Base-by-base conservation (phyloP, 2,329 filamentous ascomycete genomes). In the Fonsecaea pugnacius region DNA sequence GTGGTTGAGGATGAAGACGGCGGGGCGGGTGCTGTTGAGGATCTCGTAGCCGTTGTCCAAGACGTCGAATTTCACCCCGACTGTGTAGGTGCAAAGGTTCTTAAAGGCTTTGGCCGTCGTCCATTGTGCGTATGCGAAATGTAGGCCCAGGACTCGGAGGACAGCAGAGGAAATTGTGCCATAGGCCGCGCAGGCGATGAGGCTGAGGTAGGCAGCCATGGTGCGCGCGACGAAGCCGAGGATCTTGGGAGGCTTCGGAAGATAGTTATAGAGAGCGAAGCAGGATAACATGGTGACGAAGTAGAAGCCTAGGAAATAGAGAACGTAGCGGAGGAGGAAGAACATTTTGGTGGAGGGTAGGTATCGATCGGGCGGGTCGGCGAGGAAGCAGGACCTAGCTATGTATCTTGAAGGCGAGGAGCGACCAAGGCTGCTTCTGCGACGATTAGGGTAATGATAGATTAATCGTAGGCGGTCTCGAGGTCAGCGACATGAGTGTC, bases 1-100 rank as follows among this genome's bases (percentile, higher is more conserved):
- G 80, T 99, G 95, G 79, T 98, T 98, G 46, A 90, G 91, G 71
- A 99, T 84, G 73, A 99, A 93, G 63, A 99, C 90, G 63, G 91
- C 93, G 0, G 95, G 95, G 58, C 94, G 86, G 32, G 82, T 82
- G 9, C 82, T 88, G 53, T 80, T 79, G 64, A 93, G 85, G 70
- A 88, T 75, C 69, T 87, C 78, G 65, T 87, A 73, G 12, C 93
- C 91, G 51, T 89, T 84, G 56, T 96, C 79, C 35, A 65, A 30
- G 67, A 83, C 78, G 46, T 85, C 83, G 75, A 98, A 97, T 64
- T 83, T 85, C 55, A 97, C 84, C 65, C 94, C 94, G 0, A 92
- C 92, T 54, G 86, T 84, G 52, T 84, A 77, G 70, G 83, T 83
- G 90, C 96, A 96, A 70, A 85, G 75, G 79, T 86, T 90, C 77